These are phyloP conservation scores for Inosperma sp. DNA, from an alignment of 768 basidiomycete genomes.

Conservation along the genomic window DNA sequence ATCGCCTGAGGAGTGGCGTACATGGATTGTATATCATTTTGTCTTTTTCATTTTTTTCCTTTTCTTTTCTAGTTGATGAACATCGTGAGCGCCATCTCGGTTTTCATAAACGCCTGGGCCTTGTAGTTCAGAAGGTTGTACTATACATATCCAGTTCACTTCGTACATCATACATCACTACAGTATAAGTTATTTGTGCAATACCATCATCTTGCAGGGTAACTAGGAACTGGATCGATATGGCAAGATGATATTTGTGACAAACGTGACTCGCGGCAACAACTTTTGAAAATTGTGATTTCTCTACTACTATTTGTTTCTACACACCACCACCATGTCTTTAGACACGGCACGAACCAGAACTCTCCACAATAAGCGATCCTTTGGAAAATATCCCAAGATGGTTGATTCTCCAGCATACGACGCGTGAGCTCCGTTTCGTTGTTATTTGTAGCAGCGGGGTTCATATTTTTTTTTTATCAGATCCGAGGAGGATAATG, in stretches of 20 bases:
- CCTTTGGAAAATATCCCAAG: conserved; percentile 65
- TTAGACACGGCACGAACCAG: conserved; percentile 32
- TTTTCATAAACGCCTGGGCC: too few species aligned
- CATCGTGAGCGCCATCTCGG: too few species aligned
- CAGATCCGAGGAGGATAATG: conserved; percentile 86
- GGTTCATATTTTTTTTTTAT: conserved; percentile 16
- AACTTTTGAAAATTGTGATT: neutral
- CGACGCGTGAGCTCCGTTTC: conserved; percentile 50
- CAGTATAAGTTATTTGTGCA: too few species aligned
- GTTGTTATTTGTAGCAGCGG: neutral
- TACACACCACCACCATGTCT: conserved; percentile 21
- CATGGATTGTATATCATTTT: neutral
- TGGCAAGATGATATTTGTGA: too few species aligned
- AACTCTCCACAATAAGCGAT: conserved; percentile 54
- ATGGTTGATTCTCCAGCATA: conserved; percentile 68
- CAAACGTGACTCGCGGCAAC: too few species aligned
- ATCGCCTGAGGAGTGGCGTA: too few species aligned
- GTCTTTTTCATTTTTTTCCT: neutral
- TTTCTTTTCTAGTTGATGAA: too few species aligned
- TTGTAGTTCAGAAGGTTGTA: too few species aligned
- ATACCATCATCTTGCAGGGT: too few species aligned
- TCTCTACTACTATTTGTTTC: neutral
- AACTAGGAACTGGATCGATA: too few species aligned
- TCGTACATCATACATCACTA: too few species aligned
- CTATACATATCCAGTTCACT: too few species aligned